A percentile compares a stretch with the other conserved stretches of the same genome.
Evolutionary conservation across 768 basidiomycete species (phyloP).

Genomic region (Boletus reticuloceps): DNA sequence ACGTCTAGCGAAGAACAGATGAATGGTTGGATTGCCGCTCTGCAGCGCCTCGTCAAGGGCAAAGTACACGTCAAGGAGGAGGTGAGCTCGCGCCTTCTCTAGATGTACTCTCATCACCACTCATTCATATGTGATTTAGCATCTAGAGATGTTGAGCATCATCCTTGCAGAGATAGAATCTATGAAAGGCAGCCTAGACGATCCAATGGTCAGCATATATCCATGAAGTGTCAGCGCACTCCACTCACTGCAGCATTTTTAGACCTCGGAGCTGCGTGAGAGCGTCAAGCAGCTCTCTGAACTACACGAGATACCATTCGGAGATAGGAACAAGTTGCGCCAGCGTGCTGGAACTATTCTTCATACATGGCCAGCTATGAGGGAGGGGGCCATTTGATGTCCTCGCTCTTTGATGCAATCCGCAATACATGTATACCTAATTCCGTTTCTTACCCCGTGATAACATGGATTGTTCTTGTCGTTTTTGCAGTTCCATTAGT

Average conservation of each 20-base stretch:
- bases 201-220: conserved; percentile 16
- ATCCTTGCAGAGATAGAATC: conserved; percentile 32
- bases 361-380: conserved; percentile 13
- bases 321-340: conserved; percentile 28
- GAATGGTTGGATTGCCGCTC: conserved; percentile 13
- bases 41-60: conserved; percentile 33
- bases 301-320: conserved; percentile 30
- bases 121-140: conserved; percentile 12
- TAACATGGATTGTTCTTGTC: not conserved
- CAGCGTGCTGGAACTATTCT: conserved; percentile 16
- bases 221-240: not conserved
- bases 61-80: conserved; percentile 23
- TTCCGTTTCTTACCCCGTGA: not conserved
- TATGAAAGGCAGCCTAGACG: conserved; percentile 10
- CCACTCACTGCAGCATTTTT: not conserved
- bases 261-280: conserved; percentile 21
- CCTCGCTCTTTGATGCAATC: not conserved
- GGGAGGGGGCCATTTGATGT: not conserved
- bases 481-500: not conserved
- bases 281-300: conserved; percentile 24
- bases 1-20: conserved; percentile 8
- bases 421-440: conserved; percentile 3
- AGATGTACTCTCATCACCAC: not conserved
- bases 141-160: conserved; percentile 26
- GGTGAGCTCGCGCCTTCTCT: conserved; percentile 6